Evolutionary conservation across 306 rosid species (phyloP).

Genomic region (Canavalia ensiformis): DNA sequence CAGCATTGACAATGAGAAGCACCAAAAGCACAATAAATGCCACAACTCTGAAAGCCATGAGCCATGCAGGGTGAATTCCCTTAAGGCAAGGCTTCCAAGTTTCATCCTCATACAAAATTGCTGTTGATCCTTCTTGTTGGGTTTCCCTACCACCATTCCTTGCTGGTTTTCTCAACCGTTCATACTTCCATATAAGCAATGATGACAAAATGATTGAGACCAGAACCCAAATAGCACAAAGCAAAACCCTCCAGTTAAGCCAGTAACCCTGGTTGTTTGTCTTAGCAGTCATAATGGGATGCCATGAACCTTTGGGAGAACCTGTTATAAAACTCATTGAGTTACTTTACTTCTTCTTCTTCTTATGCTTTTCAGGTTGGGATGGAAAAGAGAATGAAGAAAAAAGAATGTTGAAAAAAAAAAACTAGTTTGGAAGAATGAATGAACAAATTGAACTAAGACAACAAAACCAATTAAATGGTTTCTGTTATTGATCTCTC

Average conservation of each 20-base stretch:
- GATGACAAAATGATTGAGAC: slow-evolving; percentile 56
- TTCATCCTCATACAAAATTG: slow-evolving; percentile 84
- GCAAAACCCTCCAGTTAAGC: slow-evolving; percentile 87
- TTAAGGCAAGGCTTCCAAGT: slow-evolving; percentile 92
- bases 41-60: slow-evolving; percentile 75
- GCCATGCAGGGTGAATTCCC: slow-evolving; percentile 95
- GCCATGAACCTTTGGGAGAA: slow-evolving; percentile 76
- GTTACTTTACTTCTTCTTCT: slow-evolving; percentile 43
- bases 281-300: slow-evolving; percentile 81
- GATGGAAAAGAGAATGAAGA: slow-evolving; percentile 31
- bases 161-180: slow-evolving; percentile 50
- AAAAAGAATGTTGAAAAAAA: slow-evolving; percentile 17
- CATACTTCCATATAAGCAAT: slow-evolving; percentile 69
- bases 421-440: slow-evolving; percentile 23
- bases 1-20: slow-evolving; percentile 70
- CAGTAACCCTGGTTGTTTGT: slow-evolving; percentile 80
- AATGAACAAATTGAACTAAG: slow-evolving; percentile 44
- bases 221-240: slow-evolving; percentile 73
- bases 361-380: slow-evolving; percentile 2
- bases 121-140: slow-evolving; percentile 59
- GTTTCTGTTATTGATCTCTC: slow-evolving; percentile 26
- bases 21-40: slow-evolving; percentile 85
- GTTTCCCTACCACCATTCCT: slow-evolving; percentile 46
- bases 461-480: background rate
- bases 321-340: slow-evolving; percentile 82